Conservation (phyloP, 208 protist genomes). For the Tritrichomonas foetus region DNA sequence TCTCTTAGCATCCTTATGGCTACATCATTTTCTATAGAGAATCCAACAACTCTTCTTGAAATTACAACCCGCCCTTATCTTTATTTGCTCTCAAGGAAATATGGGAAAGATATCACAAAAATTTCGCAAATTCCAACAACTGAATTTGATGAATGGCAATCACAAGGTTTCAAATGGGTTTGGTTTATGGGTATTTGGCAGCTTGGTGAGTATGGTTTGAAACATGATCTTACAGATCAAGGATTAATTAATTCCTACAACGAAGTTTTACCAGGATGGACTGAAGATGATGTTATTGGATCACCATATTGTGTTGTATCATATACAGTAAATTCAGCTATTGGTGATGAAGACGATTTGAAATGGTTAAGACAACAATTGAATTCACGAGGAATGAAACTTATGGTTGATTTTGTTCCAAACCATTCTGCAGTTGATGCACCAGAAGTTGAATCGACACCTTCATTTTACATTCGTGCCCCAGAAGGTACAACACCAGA, state of each 20-base stretch:
- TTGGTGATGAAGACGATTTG: slow-evolving; percentile 36
- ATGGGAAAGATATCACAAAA: neutral
- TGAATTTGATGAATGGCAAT: slow-evolving; percentile 35
- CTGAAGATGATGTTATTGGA: slow-evolving; percentile 44
- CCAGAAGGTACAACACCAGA: neutral
- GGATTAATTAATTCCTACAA: neutral
- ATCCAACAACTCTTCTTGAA: neutral
- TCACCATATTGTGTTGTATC: slow-evolving; percentile 38
- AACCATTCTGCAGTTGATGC: slow-evolving; percentile 37
- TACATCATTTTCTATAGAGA: neutral
- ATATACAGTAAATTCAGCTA: neutral
- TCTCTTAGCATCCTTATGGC: neutral
- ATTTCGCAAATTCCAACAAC: slow-evolving; percentile 37
- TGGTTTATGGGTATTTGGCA: slow-evolving; percentile 42
- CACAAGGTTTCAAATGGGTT: neutral
- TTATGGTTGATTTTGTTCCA: slow-evolving; percentile 47
- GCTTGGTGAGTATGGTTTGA: neutral
- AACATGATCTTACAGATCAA: slow-evolving; percentile 24
- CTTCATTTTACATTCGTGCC: neutral
- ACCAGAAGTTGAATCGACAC: neutral
- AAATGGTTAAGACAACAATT: neutral
- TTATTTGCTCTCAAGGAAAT: neutral
- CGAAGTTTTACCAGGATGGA: slow-evolving; percentile 42
- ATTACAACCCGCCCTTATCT: slow-evolving; percentile 44
- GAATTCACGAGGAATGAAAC: slow-evolving; percentile 25